A percentile compares a stretch with the other conserved stretches of the same genome.
Conservation (phyloP, 768 basidiomycete species). For the Galerina marginata region DNA sequence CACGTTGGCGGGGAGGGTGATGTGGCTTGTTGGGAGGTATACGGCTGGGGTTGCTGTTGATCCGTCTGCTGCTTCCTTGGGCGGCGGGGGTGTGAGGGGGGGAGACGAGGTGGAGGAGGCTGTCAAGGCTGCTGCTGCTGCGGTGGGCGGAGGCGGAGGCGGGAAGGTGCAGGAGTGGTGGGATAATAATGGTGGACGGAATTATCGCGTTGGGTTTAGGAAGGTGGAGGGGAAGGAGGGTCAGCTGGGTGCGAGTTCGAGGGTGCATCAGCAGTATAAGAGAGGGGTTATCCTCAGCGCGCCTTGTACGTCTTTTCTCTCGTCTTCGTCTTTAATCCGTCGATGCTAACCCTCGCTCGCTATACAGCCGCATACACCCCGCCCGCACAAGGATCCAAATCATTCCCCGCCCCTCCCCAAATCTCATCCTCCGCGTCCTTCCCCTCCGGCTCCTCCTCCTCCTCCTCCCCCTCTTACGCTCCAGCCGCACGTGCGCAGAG, state of each 20-base stretch:
- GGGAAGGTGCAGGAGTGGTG: constrained; percentile 79
- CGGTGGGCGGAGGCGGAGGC: constrained; percentile 15
- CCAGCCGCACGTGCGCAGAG: background rate
- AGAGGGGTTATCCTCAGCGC: constrained; percentile 34
- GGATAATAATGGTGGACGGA: constrained; percentile 86
- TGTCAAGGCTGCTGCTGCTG: background rate
- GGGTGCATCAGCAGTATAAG: constrained; percentile 15
- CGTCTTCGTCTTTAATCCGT: constrained; percentile 2
- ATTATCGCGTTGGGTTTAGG: constrained; percentile 78
- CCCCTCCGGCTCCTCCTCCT: constrained; percentile 7
- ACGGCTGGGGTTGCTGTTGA: constrained; percentile 22
- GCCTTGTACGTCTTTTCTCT: constrained; percentile 34
- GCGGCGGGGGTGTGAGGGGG: background rate
- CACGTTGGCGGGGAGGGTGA: constrained; percentile 51
- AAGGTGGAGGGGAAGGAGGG: constrained; percentile 17
- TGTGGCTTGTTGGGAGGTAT: constrained; percentile 70
- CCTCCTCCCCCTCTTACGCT: background rate
- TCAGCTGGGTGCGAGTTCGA: constrained; percentile 9
- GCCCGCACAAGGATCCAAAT: background rate
- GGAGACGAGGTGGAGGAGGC: background rate
- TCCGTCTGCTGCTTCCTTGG: background rate
- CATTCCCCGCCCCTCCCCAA: constrained; percentile 19
- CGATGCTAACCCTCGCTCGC: background rate
- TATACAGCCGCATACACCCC: constrained; percentile 15
- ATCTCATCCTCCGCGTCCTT: constrained; percentile 22